Evolutionary conservation across 2,329 filamentous ascomycete species (phyloP), one percentile per base, ranked within the genome.

Genomic region (Calonectria montana): DNA sequence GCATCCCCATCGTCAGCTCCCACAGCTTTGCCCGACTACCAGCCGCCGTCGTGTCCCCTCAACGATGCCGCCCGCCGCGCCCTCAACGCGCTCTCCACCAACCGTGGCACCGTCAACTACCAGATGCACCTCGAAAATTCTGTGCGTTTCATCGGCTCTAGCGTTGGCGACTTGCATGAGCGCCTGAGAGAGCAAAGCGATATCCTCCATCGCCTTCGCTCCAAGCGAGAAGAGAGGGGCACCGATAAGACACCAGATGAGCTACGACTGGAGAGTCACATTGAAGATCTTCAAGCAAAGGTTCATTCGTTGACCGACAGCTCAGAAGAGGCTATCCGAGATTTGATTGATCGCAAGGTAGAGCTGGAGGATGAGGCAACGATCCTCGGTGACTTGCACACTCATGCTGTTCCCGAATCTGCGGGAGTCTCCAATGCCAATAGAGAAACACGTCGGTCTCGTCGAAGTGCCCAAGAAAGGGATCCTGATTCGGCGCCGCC

Each of bases 101-200:
- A 81, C 48, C 84, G 84, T 57, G 81, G 84, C 65, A 83, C 82
- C 21, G 81, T 81, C 15, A 80, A 79, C 25, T 89, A 89, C 79
- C 83, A 87, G 27, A 77, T 82, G 9, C 87, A 90, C 43, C 82
- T 90, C 35, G 83, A 83, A 63, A 81, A 86, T 27, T 85, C 87
- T 6, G 74, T 85, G 41, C 80, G 82, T 8, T 77, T 87, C 10
- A 83, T 91, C 18, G 84, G 84, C 31, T 81, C 82, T 47, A 84
- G 81, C 69, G 85, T 90, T 15, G 84, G 85, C 61, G 85, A 85
- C 75, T 81, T 90, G 75, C 88, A 91, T 75, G 89, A 90, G 66
- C 81, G 82, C 7, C 74, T 86, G 2, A 80, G 80, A 35, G 79
- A 81, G n/a, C 82, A 85, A 72, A 82, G 79, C 10, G 77, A 80